phyloP scores from a whole-genome alignment of 139 green algal genomes.

The Haematococcus lacustris region DNA sequence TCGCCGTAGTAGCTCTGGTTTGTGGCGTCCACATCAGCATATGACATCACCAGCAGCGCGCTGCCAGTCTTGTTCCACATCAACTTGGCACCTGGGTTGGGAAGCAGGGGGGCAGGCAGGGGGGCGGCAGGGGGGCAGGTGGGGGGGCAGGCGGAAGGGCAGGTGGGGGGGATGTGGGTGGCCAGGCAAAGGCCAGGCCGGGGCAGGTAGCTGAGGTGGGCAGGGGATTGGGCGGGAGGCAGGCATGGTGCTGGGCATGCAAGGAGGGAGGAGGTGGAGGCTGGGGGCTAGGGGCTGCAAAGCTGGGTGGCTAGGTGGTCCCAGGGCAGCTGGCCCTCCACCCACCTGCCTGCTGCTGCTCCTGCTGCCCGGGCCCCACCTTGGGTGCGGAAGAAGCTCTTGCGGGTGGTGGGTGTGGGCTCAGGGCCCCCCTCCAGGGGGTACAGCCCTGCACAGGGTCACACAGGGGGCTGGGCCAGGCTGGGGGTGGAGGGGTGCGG shows the following conservation, averaged over 20 bases:
- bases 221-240: not conserved
- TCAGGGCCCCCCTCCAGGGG: not conserved
- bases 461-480: no score
- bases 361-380: constrained; percentile 8
- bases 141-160: not conserved
- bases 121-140: constrained; percentile 20
- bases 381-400: constrained; percentile 44
- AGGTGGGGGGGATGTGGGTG: not conserved
- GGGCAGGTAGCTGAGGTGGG: not conserved
- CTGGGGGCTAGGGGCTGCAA: no score
- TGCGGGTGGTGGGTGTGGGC: constrained; percentile 18
- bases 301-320: not conserved
- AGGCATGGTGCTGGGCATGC: not conserved
- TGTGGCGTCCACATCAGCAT: constrained; percentile 85
- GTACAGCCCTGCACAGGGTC: not conserved
- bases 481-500: no score
- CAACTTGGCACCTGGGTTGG: constrained; percentile 42
- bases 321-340: not conserved
- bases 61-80: constrained; percentile 46
- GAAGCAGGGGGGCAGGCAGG: constrained; percentile 8
- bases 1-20: constrained; percentile 90
- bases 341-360: not conserved
- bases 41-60: constrained; percentile 70
- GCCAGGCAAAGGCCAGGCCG: not conserved
- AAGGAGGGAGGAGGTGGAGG: no score